Base-by-base conservation (phyloP, 1,139 yeast genomes). In the Pichia sp. region DNA sequence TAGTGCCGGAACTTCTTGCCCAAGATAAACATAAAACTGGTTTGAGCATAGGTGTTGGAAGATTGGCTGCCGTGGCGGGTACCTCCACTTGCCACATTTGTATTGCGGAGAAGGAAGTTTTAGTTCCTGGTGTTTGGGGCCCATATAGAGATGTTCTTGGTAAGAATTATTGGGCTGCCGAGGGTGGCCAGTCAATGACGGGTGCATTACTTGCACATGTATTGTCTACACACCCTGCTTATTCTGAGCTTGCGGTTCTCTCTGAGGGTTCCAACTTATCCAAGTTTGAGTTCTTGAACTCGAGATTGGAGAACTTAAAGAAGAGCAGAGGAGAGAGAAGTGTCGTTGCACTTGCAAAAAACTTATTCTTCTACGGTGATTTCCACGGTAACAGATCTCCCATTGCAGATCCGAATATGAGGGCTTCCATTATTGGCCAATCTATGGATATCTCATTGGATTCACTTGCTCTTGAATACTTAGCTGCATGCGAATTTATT, bases 111-210 rank as follows among this genome's bases (percentile, higher is more conserved):
- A 81, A 84, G 22, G 84, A 96, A 0, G 75, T 86, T 33, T 88
- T 91, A 58, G 97, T 91, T 12, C 77, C 86, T 33, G 98, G 98
- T 40, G 96, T 91, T 23, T 91, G 98, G 98, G 98, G 98, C 16
- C 98, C 98, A 4, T 91, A 91, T 62, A 73, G 87, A 52, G 95
- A 88, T 58, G 95, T 85, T 10, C 70, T 91, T 67, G 84, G 93
- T 15, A 83, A 85, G 25, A 87, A 79, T 11, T 80, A 71, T 53
- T 91, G 97, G 97, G 70, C 87, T 50, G 95, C 97, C n/a, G 98
- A 91, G 63, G 98, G 98, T 53, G 98, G 98, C 15, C 98, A 91
- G 61, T 82, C 94, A 16, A 83, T 95, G 55, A 91, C 98, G 3
- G 98, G 98, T 47, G 96, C 94, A 25, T 69, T 91, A 34, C 69